phyloP scores from a whole-genome alignment of 2,329 filamentous ascomycete species.

The Plenodomus biglobosus region DNA sequence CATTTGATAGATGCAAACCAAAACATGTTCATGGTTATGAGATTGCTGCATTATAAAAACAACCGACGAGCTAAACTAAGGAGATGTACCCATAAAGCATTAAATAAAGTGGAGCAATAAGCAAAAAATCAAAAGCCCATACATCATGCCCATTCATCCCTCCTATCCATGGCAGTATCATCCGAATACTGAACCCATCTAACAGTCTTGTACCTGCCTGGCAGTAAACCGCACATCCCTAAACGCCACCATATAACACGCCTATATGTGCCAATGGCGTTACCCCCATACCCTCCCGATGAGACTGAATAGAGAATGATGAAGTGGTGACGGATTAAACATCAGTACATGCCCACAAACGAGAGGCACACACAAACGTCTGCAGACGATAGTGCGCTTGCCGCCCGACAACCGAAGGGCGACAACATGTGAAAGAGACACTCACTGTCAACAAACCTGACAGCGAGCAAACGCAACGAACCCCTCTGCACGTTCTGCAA shows the following conservation, averaged over 20 bases:
- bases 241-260: constrained; percentile 4
- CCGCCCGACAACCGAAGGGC: background rate
- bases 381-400: background rate
- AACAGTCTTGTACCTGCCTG: constrained; percentile 2
- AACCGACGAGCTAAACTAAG: background rate
- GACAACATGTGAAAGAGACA: background rate
- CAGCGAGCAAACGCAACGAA: background rate
- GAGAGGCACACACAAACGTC: background rate
- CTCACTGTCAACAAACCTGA: background rate
- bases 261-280: background rate
- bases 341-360: background rate
- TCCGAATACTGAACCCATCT: constrained; percentile 2
- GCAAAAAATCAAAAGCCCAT: constrained; percentile 3
- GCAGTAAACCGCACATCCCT: background rate
- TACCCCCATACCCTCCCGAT: too few relatives aligned
- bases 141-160: background rate
- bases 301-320: background rate
- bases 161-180: constrained; percentile 2
- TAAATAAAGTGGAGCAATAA: background rate
- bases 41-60: background rate
- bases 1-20: too few relatives aligned
- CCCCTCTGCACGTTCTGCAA: constrained; percentile 8
- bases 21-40: too few relatives aligned
- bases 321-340: constrained; percentile 2
- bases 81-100: background rate